Evolutionary conservation across 2,329 filamentous ascomycete species (phyloP).

Genomic region (Mycosphaerella arachidis): DNA sequence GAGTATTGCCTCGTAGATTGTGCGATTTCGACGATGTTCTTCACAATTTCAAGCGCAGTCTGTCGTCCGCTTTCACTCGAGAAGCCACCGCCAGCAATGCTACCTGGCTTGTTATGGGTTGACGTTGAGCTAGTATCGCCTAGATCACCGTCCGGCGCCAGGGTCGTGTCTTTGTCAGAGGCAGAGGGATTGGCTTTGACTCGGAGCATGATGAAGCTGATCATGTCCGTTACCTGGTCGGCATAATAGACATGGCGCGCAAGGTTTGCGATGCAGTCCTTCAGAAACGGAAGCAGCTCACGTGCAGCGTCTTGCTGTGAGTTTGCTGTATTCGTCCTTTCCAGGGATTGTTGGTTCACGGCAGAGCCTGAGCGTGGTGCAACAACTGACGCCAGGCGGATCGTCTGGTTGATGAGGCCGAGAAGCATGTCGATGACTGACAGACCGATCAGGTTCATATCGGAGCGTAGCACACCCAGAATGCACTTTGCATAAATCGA

Average conservation of each 20-base stretch:
- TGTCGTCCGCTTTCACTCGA: conserved; percentile 57
- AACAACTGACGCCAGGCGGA: conserved; percentile 33
- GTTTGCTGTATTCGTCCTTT: conserved; percentile 3
- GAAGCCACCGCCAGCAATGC: conserved; percentile 48
- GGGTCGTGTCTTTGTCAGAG: conserved; percentile 10
- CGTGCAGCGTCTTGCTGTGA: conserved; percentile 8
- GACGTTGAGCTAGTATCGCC: conserved; percentile 7
- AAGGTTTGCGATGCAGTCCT: conserved; percentile 81
- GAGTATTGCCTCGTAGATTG: conserved; percentile 45
- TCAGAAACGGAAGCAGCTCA: conserved; percentile 47
- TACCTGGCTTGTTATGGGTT: conserved; percentile 32
- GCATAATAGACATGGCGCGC: conserved; percentile 96
- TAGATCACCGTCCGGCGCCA: conserved; percentile 6
- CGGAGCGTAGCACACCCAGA: conserved; percentile 75
- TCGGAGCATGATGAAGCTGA: conserved; percentile 70
- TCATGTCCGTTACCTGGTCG: conserved; percentile 94
- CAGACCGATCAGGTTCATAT: conserved; percentile 88
- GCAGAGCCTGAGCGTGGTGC: background rate
- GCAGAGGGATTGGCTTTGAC: conserved; percentile 58
- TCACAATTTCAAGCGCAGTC: conserved; percentile 72
- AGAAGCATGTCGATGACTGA: conserved; percentile 94
- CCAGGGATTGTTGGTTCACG: background rate
- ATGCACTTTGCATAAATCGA: conserved; percentile 73
- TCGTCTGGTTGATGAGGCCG: conserved; percentile 77
- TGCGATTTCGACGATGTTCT: conserved; percentile 75